Base-by-base conservation (phyloP, 2,329 filamentous ascomycete species). In the Xylariales sp. region DNA sequence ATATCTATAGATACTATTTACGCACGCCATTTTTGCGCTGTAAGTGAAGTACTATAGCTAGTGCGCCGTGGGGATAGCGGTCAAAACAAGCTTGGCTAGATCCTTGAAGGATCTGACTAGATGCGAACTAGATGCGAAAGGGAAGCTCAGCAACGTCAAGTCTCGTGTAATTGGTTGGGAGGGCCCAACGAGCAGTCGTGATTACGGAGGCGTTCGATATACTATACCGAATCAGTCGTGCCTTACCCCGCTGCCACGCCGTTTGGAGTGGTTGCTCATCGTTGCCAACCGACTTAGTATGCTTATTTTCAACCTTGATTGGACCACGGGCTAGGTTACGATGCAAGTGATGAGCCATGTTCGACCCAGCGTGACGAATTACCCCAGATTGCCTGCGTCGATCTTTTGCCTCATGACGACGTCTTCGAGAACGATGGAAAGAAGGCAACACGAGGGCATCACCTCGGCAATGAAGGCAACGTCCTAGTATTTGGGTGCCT, bases 171-270 rank as follows among this genome's bases (percentile, higher is more conserved):
- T 39, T 39, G 36, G 36, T 21, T 21, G 10, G n/a, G 8, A 7
- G 4, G 36, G 12, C 25, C 25, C 21, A 18, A 22, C n/a, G 21
- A 22, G 11, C 25, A 27, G 35, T 38, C 36, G 36, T 18, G 22
- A 39, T 39, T 31, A 28, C 22, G 36, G 36, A 19, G 36, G 18
- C 15, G 20, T n/a, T 16, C 11, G 16, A 31, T 21, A 16, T 18
- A 27, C 36, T 39, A 39, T 39, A 39, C 36, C 25, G 22, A 14
- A 39, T 39, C n/a, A 4, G 36, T 39, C 24, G 21, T 16, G n/a
- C n/a, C 11, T 18, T 18, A 34, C 12, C 21, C 6, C 32, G 7
- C 32, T 18, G 14, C 32, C 10, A 20, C 32, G 32, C 32, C 32
- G 32, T 34, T 15, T 34, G 32, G 21, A 20, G 15, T 34, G 16